Evolutionary conservation across 2,329 filamentous ascomycete species (phyloP).

Genomic region (Fusarium pseudoanthophilum): DNA sequence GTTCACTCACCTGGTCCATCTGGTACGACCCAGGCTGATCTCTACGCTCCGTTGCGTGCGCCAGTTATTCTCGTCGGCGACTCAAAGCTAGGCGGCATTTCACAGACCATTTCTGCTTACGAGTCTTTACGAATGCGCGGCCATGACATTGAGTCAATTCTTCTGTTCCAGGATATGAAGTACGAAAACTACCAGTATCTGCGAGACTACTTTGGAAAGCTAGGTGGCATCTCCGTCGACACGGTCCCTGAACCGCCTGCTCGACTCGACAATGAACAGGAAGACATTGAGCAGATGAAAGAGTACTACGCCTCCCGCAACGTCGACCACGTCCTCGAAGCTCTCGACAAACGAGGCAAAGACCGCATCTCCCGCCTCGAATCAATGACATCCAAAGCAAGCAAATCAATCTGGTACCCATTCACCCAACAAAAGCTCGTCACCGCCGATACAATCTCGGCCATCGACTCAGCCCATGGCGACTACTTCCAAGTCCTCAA

Average conservation of each 20-base stretch:
- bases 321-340: slow-evolving; percentile 59
- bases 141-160: slow-evolving; percentile 77
- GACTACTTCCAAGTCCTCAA: slow-evolving; percentile 77
- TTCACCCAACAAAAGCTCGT: slow-evolving; percentile 83
- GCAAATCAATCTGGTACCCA: slow-evolving; percentile 81
- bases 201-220: slow-evolving; percentile 71
- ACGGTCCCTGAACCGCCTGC: slow-evolving; percentile 70
- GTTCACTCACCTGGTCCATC: slow-evolving; percentile 83
- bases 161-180: slow-evolving; percentile 73
- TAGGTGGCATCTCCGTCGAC: slow-evolving; percentile 66
- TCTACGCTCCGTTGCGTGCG: slow-evolving; percentile 78
- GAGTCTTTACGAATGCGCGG: slow-evolving; percentile 82
- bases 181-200: slow-evolving; percentile 78
- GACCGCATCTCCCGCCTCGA: slow-evolving; percentile 68
- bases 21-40: slow-evolving; percentile 79
- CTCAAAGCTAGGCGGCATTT: slow-evolving; percentile 80
- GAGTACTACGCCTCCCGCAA: slow-evolving; percentile 68
- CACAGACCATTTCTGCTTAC: slow-evolving; percentile 80
- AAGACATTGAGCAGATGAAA: slow-evolving; percentile 68
- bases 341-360: slow-evolving; percentile 64
- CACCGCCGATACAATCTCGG: slow-evolving; percentile 69
- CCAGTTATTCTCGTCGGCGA: slow-evolving; percentile 82
- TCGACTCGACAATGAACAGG: slow-evolving; percentile 49
- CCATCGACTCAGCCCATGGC: slow-evolving; percentile 83
- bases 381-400: slow-evolving; percentile 69